Evolutionary conservation across 1,139 yeast genomes (phyloP).

Genomic region (Hanseniaspora uvarum): DNA sequence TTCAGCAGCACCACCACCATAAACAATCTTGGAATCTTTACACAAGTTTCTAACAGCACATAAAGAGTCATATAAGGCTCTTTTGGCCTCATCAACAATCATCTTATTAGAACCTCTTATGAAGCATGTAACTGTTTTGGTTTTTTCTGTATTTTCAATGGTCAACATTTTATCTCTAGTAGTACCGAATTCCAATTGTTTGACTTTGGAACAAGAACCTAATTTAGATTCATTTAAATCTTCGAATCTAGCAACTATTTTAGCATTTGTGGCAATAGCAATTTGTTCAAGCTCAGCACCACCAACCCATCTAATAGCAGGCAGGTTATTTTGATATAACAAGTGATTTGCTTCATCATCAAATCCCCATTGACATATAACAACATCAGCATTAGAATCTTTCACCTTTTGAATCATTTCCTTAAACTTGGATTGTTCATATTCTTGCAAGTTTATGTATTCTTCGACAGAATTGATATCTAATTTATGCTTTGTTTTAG

Average conservation of each 20-base stretch:
- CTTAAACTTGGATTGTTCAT: constrained; percentile 81
- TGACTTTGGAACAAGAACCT: constrained; percentile 76
- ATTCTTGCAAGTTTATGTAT: constrained; percentile 76
- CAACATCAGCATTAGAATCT: constrained; percentile 86
- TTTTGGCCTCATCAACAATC: constrained; percentile 93
- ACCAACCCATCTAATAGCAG: constrained; percentile 98
- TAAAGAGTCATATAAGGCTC: constrained; percentile 92
- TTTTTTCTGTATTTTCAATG: constrained; percentile 52
- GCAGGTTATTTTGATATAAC: constrained; percentile 72
- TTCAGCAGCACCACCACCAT: constrained; percentile 99
- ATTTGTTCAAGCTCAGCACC: constrained; percentile 92
- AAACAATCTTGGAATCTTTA: constrained; percentile 83
- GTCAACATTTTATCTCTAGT: constrained; percentile 93
- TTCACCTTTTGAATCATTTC: constrained; percentile 86
- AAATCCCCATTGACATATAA: constrained; percentile 99
- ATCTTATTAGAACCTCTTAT: constrained; percentile 92
- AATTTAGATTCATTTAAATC: constrained; percentile 73
- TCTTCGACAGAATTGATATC: constrained; percentile 90
- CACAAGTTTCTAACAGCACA: constrained; percentile 96
- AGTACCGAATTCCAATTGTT: constrained; percentile 90
- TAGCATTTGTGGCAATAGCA: constrained; percentile 95
- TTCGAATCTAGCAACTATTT: constrained; percentile 94
- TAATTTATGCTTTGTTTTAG: constrained; percentile 94
- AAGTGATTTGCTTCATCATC: constrained; percentile 98
- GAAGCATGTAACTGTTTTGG: constrained; percentile 87